phyloP scores from a whole-genome alignment of 2,329 filamentous ascomycete species.

The Zasmidium cellare region DNA sequence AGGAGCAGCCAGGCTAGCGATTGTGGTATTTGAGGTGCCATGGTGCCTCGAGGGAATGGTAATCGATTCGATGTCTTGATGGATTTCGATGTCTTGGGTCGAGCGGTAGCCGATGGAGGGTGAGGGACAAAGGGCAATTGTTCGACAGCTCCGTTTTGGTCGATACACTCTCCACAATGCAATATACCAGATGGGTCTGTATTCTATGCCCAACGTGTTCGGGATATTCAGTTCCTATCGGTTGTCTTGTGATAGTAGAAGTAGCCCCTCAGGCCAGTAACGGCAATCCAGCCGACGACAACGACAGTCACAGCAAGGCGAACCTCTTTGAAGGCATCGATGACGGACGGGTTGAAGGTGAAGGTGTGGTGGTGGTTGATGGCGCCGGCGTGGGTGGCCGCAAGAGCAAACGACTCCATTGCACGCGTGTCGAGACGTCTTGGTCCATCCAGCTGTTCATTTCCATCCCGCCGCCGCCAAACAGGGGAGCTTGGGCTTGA shows the following conservation, averaged over 20 bases:
- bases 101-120: not conserved
- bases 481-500: not conserved
- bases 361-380: conserved; percentile 51
- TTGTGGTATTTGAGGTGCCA: conserved; percentile 11
- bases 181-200: too few species aligned
- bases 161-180: not conserved
- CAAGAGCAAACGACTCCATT: conserved; percentile 36
- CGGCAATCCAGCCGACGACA: conserved; percentile 38
- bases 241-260: conserved; percentile 6
- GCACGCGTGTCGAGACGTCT: not conserved
- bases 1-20: conserved; percentile 27
- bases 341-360: conserved; percentile 51
- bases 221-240: not conserved
- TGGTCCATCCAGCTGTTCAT: conserved; percentile 9
- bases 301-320: conserved; percentile 53
- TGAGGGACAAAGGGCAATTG: not conserved
- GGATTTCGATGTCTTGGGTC: not conserved
- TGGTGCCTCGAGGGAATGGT: not conserved
- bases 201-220: too few species aligned
- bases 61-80: not conserved
- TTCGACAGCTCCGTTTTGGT: not conserved
- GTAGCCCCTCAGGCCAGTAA: conserved; percentile 26
- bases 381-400: conserved; percentile 34
- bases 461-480: not conserved
- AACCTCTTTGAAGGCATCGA: conserved; percentile 52